phyloP scores from a whole-genome alignment of 495 filamentous ascomycete species.

The Sphaerosporella brunnea region DNA sequence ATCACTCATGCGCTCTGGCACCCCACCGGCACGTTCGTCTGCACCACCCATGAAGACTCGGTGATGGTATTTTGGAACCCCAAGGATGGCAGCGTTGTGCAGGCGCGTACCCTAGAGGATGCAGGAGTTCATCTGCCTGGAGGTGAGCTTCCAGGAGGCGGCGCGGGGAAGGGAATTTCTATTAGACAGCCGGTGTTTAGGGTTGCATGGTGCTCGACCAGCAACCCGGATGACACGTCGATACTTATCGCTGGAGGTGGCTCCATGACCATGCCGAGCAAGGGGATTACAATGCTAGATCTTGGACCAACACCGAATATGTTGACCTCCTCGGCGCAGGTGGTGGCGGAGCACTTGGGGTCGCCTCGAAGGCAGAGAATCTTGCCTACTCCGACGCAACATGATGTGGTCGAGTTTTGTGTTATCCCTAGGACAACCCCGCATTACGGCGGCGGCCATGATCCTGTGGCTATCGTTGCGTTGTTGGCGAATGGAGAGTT shows the following conservation, averaged over 20 bases:
- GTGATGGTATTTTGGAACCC: constrained; percentile 87
- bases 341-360: constrained; percentile 58
- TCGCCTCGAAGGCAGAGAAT: constrained; percentile 46
- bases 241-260: constrained; percentile 72
- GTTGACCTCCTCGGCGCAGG: constrained; percentile 72
- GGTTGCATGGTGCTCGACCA: constrained; percentile 78
- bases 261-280: constrained; percentile 40
- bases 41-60: constrained; percentile 76
- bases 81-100: constrained; percentile 70
- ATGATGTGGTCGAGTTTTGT: constrained; percentile 62
- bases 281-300: constrained; percentile 73
- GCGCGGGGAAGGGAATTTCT: constrained; percentile 32
- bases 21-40: constrained; percentile 77
- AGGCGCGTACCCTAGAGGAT: constrained; percentile 62
- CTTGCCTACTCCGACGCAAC: constrained; percentile 64
- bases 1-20: constrained; percentile 79
- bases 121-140: constrained; percentile 49
- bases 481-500: constrained; percentile 74
- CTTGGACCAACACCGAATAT: constrained; percentile 79
- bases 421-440: constrained; percentile 64
- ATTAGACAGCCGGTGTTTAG: constrained; percentile 53
- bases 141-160: constrained; percentile 30
- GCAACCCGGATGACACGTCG: constrained; percentile 81
- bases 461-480: constrained; percentile 68
- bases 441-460: constrained; percentile 70